A percentile compares a stretch with the other conserved stretches of the same genome.
Evolutionary conservation across 2,329 filamentous ascomycete genomes (phyloP).

Genomic region (Cercospora sp.): DNA sequence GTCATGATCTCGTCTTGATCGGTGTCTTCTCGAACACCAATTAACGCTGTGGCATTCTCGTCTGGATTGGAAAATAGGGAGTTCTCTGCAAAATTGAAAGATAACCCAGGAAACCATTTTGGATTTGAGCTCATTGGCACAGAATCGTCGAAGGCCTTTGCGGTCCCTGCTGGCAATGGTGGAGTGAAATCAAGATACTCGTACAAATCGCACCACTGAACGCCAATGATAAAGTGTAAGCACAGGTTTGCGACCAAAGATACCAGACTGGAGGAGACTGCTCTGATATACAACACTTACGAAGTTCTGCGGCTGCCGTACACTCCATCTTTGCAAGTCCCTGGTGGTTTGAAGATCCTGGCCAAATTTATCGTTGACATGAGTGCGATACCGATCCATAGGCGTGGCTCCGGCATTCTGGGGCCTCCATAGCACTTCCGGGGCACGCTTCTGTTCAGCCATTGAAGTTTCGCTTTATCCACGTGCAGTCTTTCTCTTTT

Average conservation of each 20-base stretch:
- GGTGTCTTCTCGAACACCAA: slow-evolving; percentile 45
- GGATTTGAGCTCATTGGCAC: slow-evolving; percentile 43
- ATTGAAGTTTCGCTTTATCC: not conserved
- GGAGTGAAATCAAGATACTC: slow-evolving; percentile 43
- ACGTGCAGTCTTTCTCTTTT: not conserved
- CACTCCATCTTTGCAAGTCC: slow-evolving; percentile 46
- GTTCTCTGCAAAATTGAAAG: slow-evolving; percentile 47
- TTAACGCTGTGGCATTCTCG: slow-evolving; percentile 41
- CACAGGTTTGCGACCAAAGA: not conserved
- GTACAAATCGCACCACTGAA: slow-evolving; percentile 46
- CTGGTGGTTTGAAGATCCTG: slow-evolving; percentile 34
- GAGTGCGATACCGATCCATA: slow-evolving; percentile 37
- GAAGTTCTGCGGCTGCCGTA: slow-evolving; percentile 45
- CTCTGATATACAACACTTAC: not conserved
- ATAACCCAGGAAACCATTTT: slow-evolving; percentile 43
- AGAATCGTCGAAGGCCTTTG: slow-evolving; percentile 43
- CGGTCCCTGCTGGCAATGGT: slow-evolving; percentile 36
- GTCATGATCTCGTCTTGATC: slow-evolving; percentile 43
- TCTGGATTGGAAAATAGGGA: slow-evolving; percentile 42
- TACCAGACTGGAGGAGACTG: not conserved
- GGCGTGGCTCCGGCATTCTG: slow-evolving; percentile 27
- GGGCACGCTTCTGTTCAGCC: not conserved
- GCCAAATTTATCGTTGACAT: slow-evolving; percentile 36
- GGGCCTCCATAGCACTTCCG: slow-evolving; percentile 34
- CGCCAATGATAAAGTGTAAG: not conserved